Evolutionary conservation across 1,284 basidiomycete species (phyloP), one percentile per base, ranked within the genome.

Genomic region (Mycena sp.): DNA sequence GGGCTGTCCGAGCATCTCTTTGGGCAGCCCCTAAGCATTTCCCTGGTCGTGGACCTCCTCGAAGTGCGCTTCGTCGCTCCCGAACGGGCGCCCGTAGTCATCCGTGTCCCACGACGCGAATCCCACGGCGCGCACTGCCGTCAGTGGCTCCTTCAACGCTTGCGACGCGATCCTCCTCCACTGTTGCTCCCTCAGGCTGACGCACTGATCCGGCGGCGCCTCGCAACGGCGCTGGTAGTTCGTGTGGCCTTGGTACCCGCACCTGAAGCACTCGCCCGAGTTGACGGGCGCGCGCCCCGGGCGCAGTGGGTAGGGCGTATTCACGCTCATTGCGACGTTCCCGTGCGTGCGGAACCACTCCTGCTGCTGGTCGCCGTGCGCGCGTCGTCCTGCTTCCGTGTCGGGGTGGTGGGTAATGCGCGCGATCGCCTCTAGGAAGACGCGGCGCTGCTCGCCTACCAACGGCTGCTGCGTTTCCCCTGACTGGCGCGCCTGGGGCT

Each of bases 11-110:
- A 38, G 46, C 38, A 11, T 48, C 46, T 62, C 54, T 49, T 45
- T 40, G 52, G 61, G 58, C 61, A 57, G 55, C 61, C 61, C 61
- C 37, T 58, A 35, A 21, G n/a, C 49, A 40, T 63, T 63, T 63
- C 56, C 61, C 61, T 52, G 55, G 26, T 45, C n/a, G 2, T 41
- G 26, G 6, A 32, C 57, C 26, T 51, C 45, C 19, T 32, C 29
- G 29, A 40, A 35, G 9, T 16, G 21, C 1, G 2, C 26, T 2
- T 30, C 21, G 38, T 51, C 32, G 10, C 25, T 25, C n/a, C 41
- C 37, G 14, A 35, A 45, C n/a, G 29, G 32, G 2, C 41, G 23
- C 37, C 46, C 49, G 16, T 52, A 45, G 30, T 45, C 44, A 30
- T 57, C 41, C 14, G 23, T 32, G 2, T 35, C 44, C 29, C 35